Evolutionary conservation across 2,329 filamentous ascomycete genomes (phyloP).

Genomic region (Colletotrichum sp.): DNA sequence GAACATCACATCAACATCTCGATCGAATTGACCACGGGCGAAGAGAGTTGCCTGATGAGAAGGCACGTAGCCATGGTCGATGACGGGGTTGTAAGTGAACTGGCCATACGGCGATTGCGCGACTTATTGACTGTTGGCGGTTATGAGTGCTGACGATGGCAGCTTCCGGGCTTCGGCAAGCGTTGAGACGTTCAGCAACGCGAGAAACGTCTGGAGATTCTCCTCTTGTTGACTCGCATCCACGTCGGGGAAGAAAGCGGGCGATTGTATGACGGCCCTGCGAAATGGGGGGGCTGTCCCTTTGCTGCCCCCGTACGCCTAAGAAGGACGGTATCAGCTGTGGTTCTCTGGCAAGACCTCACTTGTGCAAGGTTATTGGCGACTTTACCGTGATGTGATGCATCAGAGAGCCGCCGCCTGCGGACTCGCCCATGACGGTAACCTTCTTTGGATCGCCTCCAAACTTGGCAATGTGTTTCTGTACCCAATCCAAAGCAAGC

Average conservation of each 20-base stretch:
- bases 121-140: not conserved
- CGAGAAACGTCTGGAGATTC: not conserved
- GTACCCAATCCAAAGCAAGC: not conserved
- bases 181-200: not conserved
- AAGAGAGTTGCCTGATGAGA: not conserved
- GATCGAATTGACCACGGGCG: not conserved
- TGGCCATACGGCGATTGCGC: not conserved
- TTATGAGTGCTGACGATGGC: not conserved
- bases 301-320: not conserved
- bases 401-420: not conserved
- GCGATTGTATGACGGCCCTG: not conserved
- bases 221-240: not conserved
- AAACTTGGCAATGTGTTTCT: not conserved
- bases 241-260: not conserved
- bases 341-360: not conserved
- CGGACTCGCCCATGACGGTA: not conserved
- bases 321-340: not conserved
- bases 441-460: not conserved
- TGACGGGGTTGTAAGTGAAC: not conserved
- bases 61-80: not conserved
- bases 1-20: not conserved
- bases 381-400: not conserved
- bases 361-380: not conserved
- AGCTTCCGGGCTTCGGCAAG: not conserved
- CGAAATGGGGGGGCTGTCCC: not conserved